phyloP scores from a whole-genome alignment of 2,329 filamentous ascomycete species.

The Emericellopsis cladophorae region DNA sequence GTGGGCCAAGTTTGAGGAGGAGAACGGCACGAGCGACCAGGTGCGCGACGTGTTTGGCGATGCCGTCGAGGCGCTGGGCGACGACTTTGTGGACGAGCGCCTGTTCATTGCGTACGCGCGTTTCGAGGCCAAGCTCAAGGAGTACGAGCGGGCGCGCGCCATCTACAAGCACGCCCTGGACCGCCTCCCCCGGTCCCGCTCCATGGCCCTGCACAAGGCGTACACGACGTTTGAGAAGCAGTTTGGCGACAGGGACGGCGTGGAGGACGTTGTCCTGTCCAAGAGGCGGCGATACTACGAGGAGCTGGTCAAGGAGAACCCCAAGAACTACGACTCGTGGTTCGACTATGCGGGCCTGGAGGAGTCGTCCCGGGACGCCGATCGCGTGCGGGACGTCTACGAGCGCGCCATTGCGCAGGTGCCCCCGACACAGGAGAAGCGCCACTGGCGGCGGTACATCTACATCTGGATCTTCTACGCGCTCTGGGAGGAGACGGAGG shows the following conservation, averaged over 20 bases:
- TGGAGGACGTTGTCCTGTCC: conserved; percentile 90
- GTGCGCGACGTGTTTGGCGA: conserved; percentile 85
- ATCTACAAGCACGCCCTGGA: conserved; percentile 97
- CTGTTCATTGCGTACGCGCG: conserved; percentile 92
- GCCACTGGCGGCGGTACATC: conserved; percentile 94
- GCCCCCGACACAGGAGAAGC: conserved; percentile 89
- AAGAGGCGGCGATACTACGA: conserved; percentile 91
- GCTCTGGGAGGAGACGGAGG: conserved; percentile 83
- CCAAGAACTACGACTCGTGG: conserved; percentile 95
- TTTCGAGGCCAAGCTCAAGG: conserved; percentile 88
- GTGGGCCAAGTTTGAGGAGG: conserved; percentile 95
- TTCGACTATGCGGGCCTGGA: conserved; percentile 90
- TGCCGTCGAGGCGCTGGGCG: conserved; percentile 79
- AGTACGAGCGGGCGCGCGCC: conserved; percentile 82
- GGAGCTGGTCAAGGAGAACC: conserved; percentile 83
- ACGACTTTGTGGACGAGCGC: conserved; percentile 92
- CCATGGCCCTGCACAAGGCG: conserved; percentile 73
- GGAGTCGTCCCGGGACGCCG: conserved; percentile 69
- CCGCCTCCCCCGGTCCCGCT: conserved; percentile 77
- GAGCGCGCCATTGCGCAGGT: conserved; percentile 93
- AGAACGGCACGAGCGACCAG: conserved; percentile 80
- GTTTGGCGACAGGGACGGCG: conserved; percentile 82
- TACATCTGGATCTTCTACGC: conserved; percentile 98
- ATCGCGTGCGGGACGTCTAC: conserved; percentile 83
- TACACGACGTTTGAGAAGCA: conserved; percentile 99